Evolutionary conservation across 306 rosid genomes (phyloP), one percentile per base, ranked within the genome.

Genomic region (Castanea mollissima): DNA sequence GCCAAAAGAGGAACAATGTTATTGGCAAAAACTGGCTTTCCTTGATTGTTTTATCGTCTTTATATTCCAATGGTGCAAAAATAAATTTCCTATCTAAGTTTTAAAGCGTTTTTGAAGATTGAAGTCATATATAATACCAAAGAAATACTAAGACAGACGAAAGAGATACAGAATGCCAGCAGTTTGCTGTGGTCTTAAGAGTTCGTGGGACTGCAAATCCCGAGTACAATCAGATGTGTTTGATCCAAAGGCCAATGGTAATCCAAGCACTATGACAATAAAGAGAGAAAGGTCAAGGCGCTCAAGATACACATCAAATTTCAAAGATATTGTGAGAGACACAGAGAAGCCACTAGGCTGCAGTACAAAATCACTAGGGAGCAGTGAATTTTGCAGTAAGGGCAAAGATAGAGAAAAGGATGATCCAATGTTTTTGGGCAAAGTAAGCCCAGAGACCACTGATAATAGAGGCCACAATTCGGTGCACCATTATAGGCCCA

Each of bases 191-290:
- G 78, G 86, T 80, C 82, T 86, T 71, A 86, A 73, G 78, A 89
- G 79, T 71, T 85, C 85, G 9, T 68, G 88, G 74, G 76, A 38
- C 34, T 88, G 90, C 87, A 88, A 85, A 77, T 76, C 84, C 38
- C 58, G 75, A 5, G 79, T 8, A 21, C 32, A 55, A 74, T 83
- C 86, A 38, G 82, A 83, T 68, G 89, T 89, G 75, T 83, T 80
- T 85, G 89, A 86, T 65, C 89, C 92, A 52, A 76, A 72, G 57
- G 67, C 60, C 77, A 74, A 51, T 35, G 65, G 68, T 32, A 49
- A 80, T 23, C 58, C 70, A 34, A 74, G 51, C 52, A 71, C 58
- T 62, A 58, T 70, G 29, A 78, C 71, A 41, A 79, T 60, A 78
- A 80, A 75, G 19, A 64, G 38, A 32, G 79, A 54, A 56, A 29